phyloP scores from a whole-genome alignment of 179 eudicot genomes.

The Nepenthes alata region DNA sequence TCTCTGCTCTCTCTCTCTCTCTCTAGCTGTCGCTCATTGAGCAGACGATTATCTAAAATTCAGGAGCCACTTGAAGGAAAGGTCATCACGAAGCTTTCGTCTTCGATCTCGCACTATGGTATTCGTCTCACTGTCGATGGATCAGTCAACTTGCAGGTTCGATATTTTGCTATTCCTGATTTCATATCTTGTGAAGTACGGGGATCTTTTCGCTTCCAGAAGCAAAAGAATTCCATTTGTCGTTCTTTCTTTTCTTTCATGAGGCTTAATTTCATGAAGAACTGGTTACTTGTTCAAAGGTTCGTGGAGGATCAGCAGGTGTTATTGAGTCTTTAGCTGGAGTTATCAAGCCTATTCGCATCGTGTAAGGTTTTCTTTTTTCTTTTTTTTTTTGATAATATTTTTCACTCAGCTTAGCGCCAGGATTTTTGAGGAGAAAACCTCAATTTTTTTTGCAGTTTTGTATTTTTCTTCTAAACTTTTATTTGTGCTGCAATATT shows the following conservation, averaged over 20 bases:
- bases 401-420: no score
- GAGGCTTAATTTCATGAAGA: neutral
- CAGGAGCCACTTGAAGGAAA: conserved; percentile 60
- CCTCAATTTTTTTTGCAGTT: no score
- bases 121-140: conserved; percentile 47
- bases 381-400: neutral
- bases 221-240: neutral
- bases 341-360: conserved; percentile 50
- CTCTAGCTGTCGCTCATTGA: neutral
- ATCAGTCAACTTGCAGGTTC: conserved; percentile 57
- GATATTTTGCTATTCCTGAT: neutral
- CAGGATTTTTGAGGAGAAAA: no score
- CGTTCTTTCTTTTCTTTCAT: no score
- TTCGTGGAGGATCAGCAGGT: conserved; percentile 75
- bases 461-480: no score
- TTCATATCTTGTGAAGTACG: neutral
- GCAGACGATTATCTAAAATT: neutral
- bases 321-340: conserved; percentile 67
- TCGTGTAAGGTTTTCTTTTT: conserved; percentile 26
- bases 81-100: conserved; percentile 37
- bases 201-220: neutral
- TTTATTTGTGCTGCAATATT: no score
- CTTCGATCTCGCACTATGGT: conserved; percentile 45
- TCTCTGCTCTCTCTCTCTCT: neutral
- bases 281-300: conserved; percentile 14